Percentiles rank a stretch among this genome's conserved stretches.
Evolutionary conservation across 805 yeast species (phyloP).

Genomic region (Myxozyma neglecta): DNA sequence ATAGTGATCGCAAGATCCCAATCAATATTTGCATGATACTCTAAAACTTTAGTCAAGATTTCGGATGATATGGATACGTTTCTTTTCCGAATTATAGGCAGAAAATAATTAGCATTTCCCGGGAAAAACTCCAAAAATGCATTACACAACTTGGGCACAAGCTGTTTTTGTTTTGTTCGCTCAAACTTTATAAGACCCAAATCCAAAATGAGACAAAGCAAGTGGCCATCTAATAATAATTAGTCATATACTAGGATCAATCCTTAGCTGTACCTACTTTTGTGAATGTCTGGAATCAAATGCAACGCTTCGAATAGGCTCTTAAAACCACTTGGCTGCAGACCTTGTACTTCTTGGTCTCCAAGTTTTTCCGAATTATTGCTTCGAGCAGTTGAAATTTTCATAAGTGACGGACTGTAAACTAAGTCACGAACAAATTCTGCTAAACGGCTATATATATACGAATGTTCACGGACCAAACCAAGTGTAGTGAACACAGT

Average conservation of each 20-base stretch:
- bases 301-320: constrained; percentile 9
- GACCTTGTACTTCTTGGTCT: not conserved
- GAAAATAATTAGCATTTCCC: not conserved
- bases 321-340: constrained; percentile 3
- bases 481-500: constrained; percentile 2
- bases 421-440: constrained; percentile 36
- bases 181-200: constrained; percentile 23
- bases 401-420: constrained; percentile 26
- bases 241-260: not conserved
- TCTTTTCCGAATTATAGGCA: not conserved
- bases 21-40: not conserved
- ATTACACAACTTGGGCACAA: constrained; percentile 18
- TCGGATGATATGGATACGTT: constrained; percentile 15
- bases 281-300: constrained; percentile 6
- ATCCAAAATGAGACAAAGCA: constrained; percentile 13
- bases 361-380: not conserved
- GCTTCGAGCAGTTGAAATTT: not conserved
- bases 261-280: not conserved
- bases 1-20: constrained; percentile 22
- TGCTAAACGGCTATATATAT: constrained; percentile 38
- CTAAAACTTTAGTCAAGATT: constrained; percentile 3
- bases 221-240: not conserved
- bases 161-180: constrained; percentile 14
- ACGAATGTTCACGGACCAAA: constrained; percentile 17
- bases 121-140: constrained; percentile 15